Percentiles rank a stretch among this genome's conserved stretches.
These are phyloP conservation scores for Neonectria faginata DNA, from an alignment of 2,329 filamentous ascomycete species.

Conservation along the genomic window DNA sequence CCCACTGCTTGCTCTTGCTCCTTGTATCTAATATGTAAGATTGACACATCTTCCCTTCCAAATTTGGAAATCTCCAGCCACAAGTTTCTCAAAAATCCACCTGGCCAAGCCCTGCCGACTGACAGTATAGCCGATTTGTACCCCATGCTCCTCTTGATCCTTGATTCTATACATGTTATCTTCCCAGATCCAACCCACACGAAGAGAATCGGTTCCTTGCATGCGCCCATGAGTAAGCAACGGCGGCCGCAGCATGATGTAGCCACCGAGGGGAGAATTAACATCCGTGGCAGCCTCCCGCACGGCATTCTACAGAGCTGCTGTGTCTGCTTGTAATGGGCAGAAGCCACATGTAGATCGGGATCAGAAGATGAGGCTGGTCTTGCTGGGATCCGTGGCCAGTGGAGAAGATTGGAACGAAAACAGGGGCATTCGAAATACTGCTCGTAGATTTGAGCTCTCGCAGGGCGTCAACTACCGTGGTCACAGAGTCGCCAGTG, in stretches of 20 bases:
- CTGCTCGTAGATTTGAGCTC: conserved; percentile 5
- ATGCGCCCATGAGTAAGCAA: conserved; percentile 9
- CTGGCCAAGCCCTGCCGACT: conserved; percentile 5
- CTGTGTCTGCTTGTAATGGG: conserved; percentile 14
- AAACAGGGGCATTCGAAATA: conserved; percentile 8
- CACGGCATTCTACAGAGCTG: conserved; percentile 2
- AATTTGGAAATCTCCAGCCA: not conserved
- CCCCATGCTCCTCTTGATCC: conserved; percentile 1
- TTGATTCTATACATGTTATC: not conserved
- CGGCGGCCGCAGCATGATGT: conserved; percentile 15
- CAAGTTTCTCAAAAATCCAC: conserved; percentile 17
- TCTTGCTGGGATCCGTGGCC: conserved; percentile 11
- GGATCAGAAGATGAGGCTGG: conserved; percentile 11
- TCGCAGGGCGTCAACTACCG: conserved; percentile 10
- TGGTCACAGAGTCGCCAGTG: conserved; percentile 8
- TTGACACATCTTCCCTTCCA: conserved; percentile 18
- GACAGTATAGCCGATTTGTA: conserved; percentile 16
- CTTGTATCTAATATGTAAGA: not conserved
- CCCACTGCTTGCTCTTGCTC: not conserved
- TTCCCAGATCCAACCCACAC: conserved; percentile 19
- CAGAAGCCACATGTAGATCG: conserved; percentile 15
- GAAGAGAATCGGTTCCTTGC: conserved; percentile 3
- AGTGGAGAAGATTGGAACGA: conserved; percentile 17
- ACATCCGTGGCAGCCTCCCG: conserved; percentile 5
- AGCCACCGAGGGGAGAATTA: conserved; percentile 7